A percentile compares a stretch with the other conserved stretches of the same genome.
These are phyloP conservation scores for carrot (Daucus carota) DNA, from an alignment of 129 eudicot genomes.

Conservation along the genomic window DH1_v3.0 NC_030386.2:4447001-4447500, in stretches of 20 bases:
- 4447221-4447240: background rate
- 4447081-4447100: background rate
- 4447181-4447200: background rate
- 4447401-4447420: constrained; percentile 85
- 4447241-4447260: no score
- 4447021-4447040: constrained; percentile 57
- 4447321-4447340: constrained; percentile 78
- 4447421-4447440: constrained; percentile 12
- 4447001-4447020: constrained; percentile 85
- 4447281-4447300: constrained; percentile 5
- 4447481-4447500: background rate
- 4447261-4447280: no score
- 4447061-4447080: background rate
- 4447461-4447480: no score
- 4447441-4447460: no score
- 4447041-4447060: background rate
- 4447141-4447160: background rate
- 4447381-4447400: constrained; percentile 74
- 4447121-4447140: constrained; percentile 11
- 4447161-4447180: background rate
- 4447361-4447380: constrained; percentile 76
- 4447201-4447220: background rate
- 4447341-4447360: constrained; percentile 19
- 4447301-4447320: constrained; percentile 65
- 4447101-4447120: background rate